Percentiles rank a stretch among this genome's conserved stretches.
Conservation (phyloP, 176 grass and related monocot species). For the Stipa capillata region DNA sequence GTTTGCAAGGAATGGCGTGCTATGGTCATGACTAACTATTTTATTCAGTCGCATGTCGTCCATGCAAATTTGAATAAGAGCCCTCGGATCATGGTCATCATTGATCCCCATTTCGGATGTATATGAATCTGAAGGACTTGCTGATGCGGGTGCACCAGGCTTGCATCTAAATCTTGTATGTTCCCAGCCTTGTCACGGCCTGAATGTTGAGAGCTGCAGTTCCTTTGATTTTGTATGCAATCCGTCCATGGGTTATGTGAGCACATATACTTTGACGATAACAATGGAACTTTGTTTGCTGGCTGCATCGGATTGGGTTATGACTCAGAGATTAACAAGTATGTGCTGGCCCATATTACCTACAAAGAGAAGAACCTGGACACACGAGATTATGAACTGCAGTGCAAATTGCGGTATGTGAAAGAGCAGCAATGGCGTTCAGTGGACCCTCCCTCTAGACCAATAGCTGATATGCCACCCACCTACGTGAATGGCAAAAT, state of each 20-base stretch:
- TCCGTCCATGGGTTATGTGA: not conserved
- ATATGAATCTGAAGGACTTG: slow-evolving; percentile 3
- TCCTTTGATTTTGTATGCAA: not conserved
- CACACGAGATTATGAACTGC: too few relatives aligned
- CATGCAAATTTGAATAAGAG: slow-evolving; percentile 16
- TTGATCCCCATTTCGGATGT: not conserved
- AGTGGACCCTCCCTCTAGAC: slow-evolving; percentile 14
- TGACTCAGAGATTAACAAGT: too few relatives aligned
- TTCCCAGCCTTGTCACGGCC: not conserved
- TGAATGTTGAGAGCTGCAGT: too few relatives aligned
- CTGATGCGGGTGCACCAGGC: not conserved
- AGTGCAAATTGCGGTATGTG: too few relatives aligned
- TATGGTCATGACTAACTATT: not conserved
- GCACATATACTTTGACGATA: too few relatives aligned
- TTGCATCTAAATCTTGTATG: not conserved
- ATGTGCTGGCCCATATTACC: not conserved
- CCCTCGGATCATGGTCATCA: slow-evolving; percentile 8
- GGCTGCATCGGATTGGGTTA: too few relatives aligned
- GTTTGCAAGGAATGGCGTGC: slow-evolving; percentile 13
- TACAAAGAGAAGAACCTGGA: slow-evolving; percentile 23
- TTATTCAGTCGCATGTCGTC: slow-evolving; percentile 8
- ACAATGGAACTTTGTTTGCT: too few relatives aligned
- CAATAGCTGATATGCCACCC: not conserved
- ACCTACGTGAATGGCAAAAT: slow-evolving; percentile 7
- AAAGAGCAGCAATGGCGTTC: not conserved